Evolutionary conservation across 108 stramenopile species (phyloP).

Genomic region (Epipyxis sp.): DNA sequence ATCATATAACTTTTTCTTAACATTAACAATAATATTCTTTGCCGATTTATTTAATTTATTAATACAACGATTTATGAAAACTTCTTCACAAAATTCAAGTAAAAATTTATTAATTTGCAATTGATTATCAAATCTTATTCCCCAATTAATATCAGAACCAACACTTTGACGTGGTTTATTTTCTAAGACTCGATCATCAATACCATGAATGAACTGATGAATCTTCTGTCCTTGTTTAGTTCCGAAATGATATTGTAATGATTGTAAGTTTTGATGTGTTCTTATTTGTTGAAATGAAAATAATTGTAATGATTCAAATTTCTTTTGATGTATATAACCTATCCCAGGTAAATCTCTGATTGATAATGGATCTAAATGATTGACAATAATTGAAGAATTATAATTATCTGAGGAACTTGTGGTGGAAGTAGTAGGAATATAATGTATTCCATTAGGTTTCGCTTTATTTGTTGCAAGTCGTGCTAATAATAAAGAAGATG

Average conservation of each 20-base stretch:
- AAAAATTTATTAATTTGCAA: constrained; percentile 75
- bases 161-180: constrained; percentile 74
- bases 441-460: constrained; percentile 73
- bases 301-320: constrained; percentile 60
- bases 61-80: too few species aligned
- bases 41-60: constrained; percentile 67
- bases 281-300: constrained; percentile 70
- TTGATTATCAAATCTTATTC: constrained; percentile 77
- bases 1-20: constrained; percentile 73
- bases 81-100: constrained; percentile 70
- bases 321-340: constrained; percentile 67
- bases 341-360: constrained; percentile 80
- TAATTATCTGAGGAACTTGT: constrained; percentile 54
- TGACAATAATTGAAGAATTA: neutral
- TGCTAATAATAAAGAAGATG: constrained; percentile 74
- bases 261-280: constrained; percentile 60
- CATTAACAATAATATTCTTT: constrained; percentile 69
- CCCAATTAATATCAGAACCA: constrained; percentile 89
- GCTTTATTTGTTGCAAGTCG: constrained; percentile 80
- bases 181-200: constrained; percentile 73
- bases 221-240: constrained; percentile 66
- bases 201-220: constrained; percentile 65
- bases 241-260: constrained; percentile 66
- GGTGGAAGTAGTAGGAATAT: constrained; percentile 59
- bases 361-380: too few species aligned